These are phyloP conservation scores for Hyaloscypha variabilis DNA, from an alignment of 495 filamentous ascomycete species.

Conservation along the genomic window DNA sequence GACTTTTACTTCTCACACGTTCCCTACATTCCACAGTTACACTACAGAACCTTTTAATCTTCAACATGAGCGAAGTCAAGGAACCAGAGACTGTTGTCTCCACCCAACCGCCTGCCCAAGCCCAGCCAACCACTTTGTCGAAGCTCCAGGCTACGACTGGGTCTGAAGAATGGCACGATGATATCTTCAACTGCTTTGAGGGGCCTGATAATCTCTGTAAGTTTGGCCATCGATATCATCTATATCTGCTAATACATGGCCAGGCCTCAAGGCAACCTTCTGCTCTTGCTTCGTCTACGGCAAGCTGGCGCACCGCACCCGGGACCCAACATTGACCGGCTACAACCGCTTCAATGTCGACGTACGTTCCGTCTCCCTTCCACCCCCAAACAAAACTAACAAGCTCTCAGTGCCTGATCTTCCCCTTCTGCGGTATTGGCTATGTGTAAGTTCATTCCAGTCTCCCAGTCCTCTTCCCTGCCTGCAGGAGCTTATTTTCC, in stretches of 20 bases:
- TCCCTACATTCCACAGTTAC: background rate
- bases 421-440: constrained; percentile 31
- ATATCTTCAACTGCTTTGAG: constrained; percentile 40
- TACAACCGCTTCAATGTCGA: constrained; percentile 47
- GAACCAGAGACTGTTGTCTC: constrained; percentile 7
- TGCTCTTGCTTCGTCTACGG: constrained; percentile 59
- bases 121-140: constrained; percentile 13
- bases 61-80: constrained; percentile 1
- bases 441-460: constrained; percentile 41
- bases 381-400: background rate
- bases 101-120: constrained; percentile 15
- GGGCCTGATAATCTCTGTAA: constrained; percentile 35
- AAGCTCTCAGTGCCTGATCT: constrained; percentile 1
- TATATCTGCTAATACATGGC: constrained; percentile 23
- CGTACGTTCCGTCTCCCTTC: background rate
- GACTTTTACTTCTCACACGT: background rate
- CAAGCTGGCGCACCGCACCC: constrained; percentile 48
- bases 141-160: constrained; percentile 16
- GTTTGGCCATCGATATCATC: background rate
- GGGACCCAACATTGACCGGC: constrained; percentile 46
- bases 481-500: constrained; percentile 28
- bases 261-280: constrained; percentile 45
- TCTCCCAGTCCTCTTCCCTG: background rate
- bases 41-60: background rate
- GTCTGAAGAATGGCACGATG: constrained; percentile 38